These are phyloP conservation scores for Podospora anserina DNA, from an alignment of 495 filamentous ascomycete genomes.

Conservation along the genomic window DNA sequence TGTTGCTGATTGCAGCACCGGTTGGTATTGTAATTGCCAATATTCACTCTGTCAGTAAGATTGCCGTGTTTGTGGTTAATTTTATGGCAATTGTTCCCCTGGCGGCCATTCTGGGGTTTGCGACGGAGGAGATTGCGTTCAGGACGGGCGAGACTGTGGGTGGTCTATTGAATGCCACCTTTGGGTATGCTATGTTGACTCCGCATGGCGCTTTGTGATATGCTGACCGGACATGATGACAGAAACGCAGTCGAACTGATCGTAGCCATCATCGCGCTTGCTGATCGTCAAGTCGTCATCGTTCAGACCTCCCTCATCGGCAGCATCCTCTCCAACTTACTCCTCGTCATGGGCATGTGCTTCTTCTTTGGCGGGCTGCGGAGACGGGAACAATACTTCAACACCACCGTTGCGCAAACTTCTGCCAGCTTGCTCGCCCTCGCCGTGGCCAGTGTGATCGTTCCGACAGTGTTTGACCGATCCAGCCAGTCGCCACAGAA, in stretches of 20 bases:
- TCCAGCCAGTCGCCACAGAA: constrained; percentile 31
- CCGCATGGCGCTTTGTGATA: neutral
- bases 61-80: constrained; percentile 77
- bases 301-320: constrained; percentile 92
- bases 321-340: constrained; percentile 85
- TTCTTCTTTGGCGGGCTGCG: constrained; percentile 87
- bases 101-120: constrained; percentile 85
- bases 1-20: constrained; percentile 75
- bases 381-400: constrained; percentile 82
- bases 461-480: constrained; percentile 78
- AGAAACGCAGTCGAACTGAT: constrained; percentile 92
- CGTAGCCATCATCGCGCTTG: constrained; percentile 78
- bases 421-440: constrained; percentile 78
- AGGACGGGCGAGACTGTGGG: constrained; percentile 83
- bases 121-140: constrained; percentile 83
- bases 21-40: constrained; percentile 72
- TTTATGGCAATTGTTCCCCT: constrained; percentile 88
- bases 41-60: constrained; percentile 49
- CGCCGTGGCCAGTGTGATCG: constrained; percentile 75
- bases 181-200: constrained; percentile 58
- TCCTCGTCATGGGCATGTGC: constrained; percentile 89
- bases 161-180: constrained; percentile 81
- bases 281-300: constrained; percentile 70
- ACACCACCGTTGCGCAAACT: constrained; percentile 89
- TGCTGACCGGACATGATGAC: neutral